A percentile compares a stretch with the other conserved stretches of the same genome.
These are phyloP conservation scores for Eragrostis tef DNA, from an alignment of 202 grass and related monocot species.

Conservation along the genomic window DNA sequence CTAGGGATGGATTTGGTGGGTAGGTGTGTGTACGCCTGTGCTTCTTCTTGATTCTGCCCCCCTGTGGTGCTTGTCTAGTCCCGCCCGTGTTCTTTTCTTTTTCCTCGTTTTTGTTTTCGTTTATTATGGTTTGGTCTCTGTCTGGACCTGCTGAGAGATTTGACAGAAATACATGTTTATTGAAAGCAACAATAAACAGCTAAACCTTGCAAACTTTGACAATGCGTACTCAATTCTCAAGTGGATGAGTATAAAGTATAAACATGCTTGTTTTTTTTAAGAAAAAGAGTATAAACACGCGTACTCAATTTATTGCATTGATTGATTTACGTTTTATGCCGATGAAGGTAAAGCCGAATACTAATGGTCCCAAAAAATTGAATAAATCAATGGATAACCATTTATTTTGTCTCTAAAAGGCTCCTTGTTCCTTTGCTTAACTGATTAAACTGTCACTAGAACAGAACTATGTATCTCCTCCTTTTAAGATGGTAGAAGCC, in stretches of 20 bases:
- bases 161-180: too few species aligned
- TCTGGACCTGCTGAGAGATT: neutral
- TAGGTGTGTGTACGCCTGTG: slow-evolving; percentile 50
- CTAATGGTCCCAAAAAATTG: too few species aligned
- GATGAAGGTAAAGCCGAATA: too few species aligned
- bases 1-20: slow-evolving; percentile 60
- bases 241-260: too few species aligned
- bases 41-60: neutral
- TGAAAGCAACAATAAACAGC: neutral
- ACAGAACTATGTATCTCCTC: too few species aligned
- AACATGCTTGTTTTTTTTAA: too few species aligned
- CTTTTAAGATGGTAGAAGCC: neutral
- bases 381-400: too few species aligned
- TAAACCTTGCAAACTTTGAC: neutral
- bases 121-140: neutral
- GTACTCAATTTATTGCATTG: too few species aligned
- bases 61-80: neutral
- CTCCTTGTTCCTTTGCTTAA: neutral
- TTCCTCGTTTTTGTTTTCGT: slow-evolving; percentile 26
- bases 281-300: too few species aligned
- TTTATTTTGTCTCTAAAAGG: neutral
- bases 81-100: neutral
- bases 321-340: too few species aligned
- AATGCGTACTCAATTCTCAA: too few species aligned
- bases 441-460: neutral